Conservation (phyloP, 805 yeast species). For the Metschnikowia proteae region DNA sequence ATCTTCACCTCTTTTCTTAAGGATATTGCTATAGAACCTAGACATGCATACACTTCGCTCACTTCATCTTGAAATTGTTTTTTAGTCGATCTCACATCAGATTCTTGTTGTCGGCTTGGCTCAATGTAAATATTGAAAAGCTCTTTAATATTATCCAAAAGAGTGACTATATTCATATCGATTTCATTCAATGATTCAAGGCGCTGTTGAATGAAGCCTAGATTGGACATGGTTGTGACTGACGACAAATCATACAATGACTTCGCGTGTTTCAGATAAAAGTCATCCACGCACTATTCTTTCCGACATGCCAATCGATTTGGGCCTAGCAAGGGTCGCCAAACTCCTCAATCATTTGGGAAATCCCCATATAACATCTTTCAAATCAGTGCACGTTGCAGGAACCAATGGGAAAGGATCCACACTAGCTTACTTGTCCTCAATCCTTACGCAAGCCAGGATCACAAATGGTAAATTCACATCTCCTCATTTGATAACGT, state of each 20-base stretch:
- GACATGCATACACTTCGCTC: constrained; percentile 46
- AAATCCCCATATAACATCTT: constrained; percentile 57
- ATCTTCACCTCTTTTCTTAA: constrained; percentile 64
- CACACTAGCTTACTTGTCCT: constrained; percentile 74
- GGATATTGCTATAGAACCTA: constrained; percentile 56
- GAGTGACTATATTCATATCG: constrained; percentile 49
- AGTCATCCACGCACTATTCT: constrained; percentile 7
- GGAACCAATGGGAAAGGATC: constrained; percentile 99
- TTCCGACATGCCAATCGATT: constrained; percentile 26
- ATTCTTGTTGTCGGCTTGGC: constrained; percentile 23
- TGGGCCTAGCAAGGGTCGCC: constrained; percentile 34
- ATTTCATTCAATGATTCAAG: constrained; percentile 50
- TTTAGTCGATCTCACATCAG: constrained; percentile 24
- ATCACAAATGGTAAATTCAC: constrained; percentile 74
- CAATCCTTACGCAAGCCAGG: constrained; percentile 50
- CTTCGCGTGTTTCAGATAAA: neutral
- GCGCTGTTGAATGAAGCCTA: constrained; percentile 44
- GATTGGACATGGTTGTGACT: constrained; percentile 5
- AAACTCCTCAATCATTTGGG: constrained; percentile 45
- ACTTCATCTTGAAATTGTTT: constrained; percentile 43
- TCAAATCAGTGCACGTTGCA: constrained; percentile 81
- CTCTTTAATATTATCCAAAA: constrained; percentile 47
- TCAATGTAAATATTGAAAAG: constrained; percentile 43
- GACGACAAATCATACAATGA: neutral
- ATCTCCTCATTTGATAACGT: constrained; percentile 75